Evolutionary conservation across 768 basidiomycete genomes (phyloP).

Genomic region (Pholiota molesta): DNA sequence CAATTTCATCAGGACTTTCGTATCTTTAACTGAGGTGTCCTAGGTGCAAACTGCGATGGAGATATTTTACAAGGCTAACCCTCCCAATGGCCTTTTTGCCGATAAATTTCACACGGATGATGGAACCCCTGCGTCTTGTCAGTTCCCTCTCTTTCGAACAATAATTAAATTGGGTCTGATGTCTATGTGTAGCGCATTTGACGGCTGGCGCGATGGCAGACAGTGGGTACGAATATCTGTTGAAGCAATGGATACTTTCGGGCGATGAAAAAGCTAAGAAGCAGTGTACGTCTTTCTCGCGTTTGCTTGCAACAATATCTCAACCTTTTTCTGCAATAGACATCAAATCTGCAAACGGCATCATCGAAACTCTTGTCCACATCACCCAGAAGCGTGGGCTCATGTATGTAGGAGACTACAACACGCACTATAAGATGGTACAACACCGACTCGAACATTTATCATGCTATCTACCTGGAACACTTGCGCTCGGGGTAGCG

Average conservation of each 20-base stretch:
- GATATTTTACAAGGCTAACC: slow-evolving; percentile 33
- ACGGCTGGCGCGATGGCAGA: slow-evolving; percentile 64
- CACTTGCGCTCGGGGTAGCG: slow-evolving; percentile 63
- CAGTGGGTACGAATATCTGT: slow-evolving; percentile 69
- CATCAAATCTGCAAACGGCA: slow-evolving; percentile 51
- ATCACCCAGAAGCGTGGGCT: slow-evolving; percentile 58
- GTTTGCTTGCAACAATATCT: not conserved
- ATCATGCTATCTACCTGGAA: slow-evolving; percentile 69
- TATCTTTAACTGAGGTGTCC: not conserved
- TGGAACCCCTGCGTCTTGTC: slow-evolving; percentile 28
- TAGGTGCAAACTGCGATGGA: slow-evolving; percentile 41
- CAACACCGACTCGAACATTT: slow-evolving; percentile 63
- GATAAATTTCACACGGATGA: slow-evolving; percentile 30
- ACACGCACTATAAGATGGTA: slow-evolving; percentile 26
- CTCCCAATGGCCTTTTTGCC: slow-evolving; percentile 37
- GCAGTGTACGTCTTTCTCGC: slow-evolving; percentile 48
- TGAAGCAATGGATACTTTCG: slow-evolving; percentile 64
- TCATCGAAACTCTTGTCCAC: slow-evolving; percentile 60
- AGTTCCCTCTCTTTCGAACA: slow-evolving; percentile 6
- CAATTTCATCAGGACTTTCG: not conserved
- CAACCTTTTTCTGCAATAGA: slow-evolving; percentile 28
- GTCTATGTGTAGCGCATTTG: slow-evolving; percentile 36
- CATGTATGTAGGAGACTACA: slow-evolving; percentile 66
- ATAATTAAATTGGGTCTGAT: not conserved
- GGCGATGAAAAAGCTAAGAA: slow-evolving; percentile 48